Evolutionary conservation across 1,284 basidiomycete genomes (phyloP), one percentile per base, ranked within the genome.

Genomic region (Ceratobasidium sp.): DNA sequence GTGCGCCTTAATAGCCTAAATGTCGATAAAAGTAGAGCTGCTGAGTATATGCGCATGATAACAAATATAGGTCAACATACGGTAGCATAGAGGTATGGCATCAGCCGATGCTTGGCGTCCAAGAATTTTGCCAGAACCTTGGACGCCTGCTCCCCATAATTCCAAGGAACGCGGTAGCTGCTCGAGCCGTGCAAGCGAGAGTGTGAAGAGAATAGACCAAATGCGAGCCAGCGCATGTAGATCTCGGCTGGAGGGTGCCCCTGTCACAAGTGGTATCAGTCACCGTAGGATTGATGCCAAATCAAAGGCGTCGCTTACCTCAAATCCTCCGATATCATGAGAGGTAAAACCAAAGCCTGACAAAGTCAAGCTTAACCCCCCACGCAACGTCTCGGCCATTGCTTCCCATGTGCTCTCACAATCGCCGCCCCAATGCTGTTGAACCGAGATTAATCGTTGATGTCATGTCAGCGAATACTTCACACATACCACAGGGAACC

Each of bases 391-490:
- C 84, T 94, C 92, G 0, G 90, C 90, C 92, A 94, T 94, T 5
- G 92, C 93, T 82, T 93, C 91, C 84, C 90, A 93, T 0, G 91
- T 92, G 15, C 91, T 92, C 83, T 93, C 92, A 83, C 92, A 93
- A 80, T 94, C 92, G 2, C 92, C 92, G 44, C 92, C 92, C 92
- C 92, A 93, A 81, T 92, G 91, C 84, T 91, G 85, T 17, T 66
- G 20, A 26, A 10, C n/a, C n/a, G 28, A 28, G 13, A 15, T 44
- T 23, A 10, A 73, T 28, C 79, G 83, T 85, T 57, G 84, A 10
- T 67, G 33, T 56, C 33, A 46, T 52, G 15, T 28, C 23, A 23
- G 56, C 42, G 59, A 50, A 67, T 26, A 62, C 56, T 52, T 38
- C 7, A 42, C 13, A 81, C 83, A 52, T 79, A 83, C 81, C 54